Percentiles rank a stretch among this genome's conserved stretches.
These are phyloP conservation scores for Setomelanomma holmii DNA, from an alignment of 2,329 filamentous ascomycete genomes.

Conservation along the genomic window DNA sequence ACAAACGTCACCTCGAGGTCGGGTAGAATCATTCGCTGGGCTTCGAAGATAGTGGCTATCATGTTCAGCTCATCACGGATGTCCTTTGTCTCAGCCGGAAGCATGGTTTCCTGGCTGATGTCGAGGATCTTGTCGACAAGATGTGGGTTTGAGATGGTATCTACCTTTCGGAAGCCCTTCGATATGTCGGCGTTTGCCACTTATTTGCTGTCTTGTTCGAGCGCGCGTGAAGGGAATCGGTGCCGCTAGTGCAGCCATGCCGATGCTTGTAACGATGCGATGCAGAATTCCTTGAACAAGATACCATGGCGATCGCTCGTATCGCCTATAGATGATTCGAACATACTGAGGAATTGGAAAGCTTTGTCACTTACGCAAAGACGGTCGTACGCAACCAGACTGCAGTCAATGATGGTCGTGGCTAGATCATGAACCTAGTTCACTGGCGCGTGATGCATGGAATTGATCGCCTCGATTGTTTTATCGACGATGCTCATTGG, in stretches of 20 bases:
- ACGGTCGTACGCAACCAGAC: conserved; percentile 67
- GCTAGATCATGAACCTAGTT: conserved; percentile 67
- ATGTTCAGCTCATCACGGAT: conserved; percentile 73
- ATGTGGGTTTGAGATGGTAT: conserved; percentile 33
- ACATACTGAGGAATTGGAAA: conserved; percentile 72
- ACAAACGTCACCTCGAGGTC: conserved; percentile 57
- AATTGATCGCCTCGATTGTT: conserved; percentile 70
- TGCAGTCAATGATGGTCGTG: conserved; percentile 66
- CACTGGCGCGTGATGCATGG: no score
- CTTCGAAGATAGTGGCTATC: conserved; percentile 61
- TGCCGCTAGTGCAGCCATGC: conserved; percentile 61
- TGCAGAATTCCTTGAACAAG: conserved; percentile 68
- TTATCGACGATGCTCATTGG: conserved; percentile 69
- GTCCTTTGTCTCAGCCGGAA: conserved; percentile 70
- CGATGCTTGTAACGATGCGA: conserved; percentile 64
- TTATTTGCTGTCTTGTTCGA: no score
- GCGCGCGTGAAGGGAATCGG: conserved; percentile 44
- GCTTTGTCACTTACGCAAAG: conserved; percentile 65
- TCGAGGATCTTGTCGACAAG: conserved; percentile 65
- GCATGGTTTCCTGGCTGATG: conserved; percentile 66
- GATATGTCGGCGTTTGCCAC: no score
- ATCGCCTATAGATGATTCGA: conserved; percentile 67
- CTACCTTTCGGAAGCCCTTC: no score
- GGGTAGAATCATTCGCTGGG: conserved; percentile 57
- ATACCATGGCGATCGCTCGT: conserved; percentile 59